These are phyloP conservation scores for Sporothrix protearum DNA, from an alignment of 2,329 filamentous ascomycete genomes.

Conservation along the genomic window DNA sequence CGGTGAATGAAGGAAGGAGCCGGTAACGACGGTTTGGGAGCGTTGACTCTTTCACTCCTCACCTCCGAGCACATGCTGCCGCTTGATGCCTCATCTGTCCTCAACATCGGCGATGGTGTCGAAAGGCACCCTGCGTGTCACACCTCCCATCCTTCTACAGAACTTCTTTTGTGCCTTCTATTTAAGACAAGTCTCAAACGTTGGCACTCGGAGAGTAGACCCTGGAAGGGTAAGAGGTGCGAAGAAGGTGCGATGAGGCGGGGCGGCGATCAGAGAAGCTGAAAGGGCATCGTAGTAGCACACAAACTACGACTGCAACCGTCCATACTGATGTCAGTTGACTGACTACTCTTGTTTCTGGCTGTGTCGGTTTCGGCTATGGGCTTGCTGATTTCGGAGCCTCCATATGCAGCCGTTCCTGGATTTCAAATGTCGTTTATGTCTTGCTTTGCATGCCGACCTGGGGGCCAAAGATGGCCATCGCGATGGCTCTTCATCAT, in stretches of 20 bases:
- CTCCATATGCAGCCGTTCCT: neutral
- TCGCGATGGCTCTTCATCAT: slow-evolving; percentile 13
- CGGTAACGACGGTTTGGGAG: neutral
- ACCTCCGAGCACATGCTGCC: neutral
- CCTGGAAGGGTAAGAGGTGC: neutral
- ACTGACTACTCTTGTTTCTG: neutral
- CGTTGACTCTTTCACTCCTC: neutral
- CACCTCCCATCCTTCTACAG: slow-evolving; percentile 4
- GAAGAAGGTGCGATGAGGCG: neutral
- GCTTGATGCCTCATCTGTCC: neutral
- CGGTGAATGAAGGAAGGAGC: neutral
- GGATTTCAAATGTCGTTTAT: neutral
- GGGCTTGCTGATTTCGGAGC: neutral
- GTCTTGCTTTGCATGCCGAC: neutral
- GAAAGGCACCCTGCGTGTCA: neutral
- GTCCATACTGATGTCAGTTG: slow-evolving; percentile 7
- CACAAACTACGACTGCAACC: neutral
- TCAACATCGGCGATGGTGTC: neutral
- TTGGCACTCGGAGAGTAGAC: slow-evolving; percentile 14
- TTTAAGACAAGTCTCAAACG: slow-evolving; percentile 19
- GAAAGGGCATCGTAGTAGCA: neutral
- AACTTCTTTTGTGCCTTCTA: slow-evolving; percentile 1
- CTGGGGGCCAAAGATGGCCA: neutral
- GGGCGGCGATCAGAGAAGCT: neutral
- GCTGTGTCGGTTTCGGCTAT: neutral